Evolutionary conservation across 768 basidiomycete genomes (phyloP), one percentile per base, ranked within the genome.

Genomic region (Lactarius hatsudake): DNA sequence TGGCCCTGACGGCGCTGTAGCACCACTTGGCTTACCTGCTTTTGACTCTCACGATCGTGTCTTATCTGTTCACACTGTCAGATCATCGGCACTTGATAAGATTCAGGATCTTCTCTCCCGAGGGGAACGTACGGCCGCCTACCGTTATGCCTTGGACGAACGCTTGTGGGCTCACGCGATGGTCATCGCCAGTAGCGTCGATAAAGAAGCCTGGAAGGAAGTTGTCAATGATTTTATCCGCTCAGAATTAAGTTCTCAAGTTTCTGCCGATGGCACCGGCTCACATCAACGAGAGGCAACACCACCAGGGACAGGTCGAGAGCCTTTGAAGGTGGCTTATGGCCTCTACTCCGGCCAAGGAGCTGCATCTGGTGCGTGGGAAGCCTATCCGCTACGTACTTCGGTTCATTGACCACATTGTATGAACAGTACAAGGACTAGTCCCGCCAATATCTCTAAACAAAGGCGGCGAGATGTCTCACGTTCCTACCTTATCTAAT

Each of bases 91-190:
- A 18, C 78, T 97, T 32, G 86, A 92, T 73, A 87, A 85, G 73
- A 90, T 97, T 66, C 87, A 94, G 72, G 84, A 85, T 34, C 84
- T 92, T 60, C 83, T 99, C 18, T 77, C 95, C 12, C 85, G 86
- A 65, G 97, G 96, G 18, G 88, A 97, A 72, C 89, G 93, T 42
- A 86, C 86, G 26, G 86, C 89, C 69, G 97, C 97, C 1, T 94
- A 91, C 74, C 87, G 87, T 65, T 95, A 87, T 75, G 96, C 97
- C 3, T 81, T 93, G 53, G 91, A 96, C 66, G 86, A 94, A 76
- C 90, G 86, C 73, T 77, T 98, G 51, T 99, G 96, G 96, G 88
- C 93, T 0, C 97, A 99, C 76, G 96, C 97, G 2, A 87, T 98
- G 85, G 77, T 98, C 63, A 94, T 99, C 69, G 87, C 96, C 12